Evolutionary conservation across 2,329 filamentous ascomycete genomes (phyloP), one percentile per base, ranked within the genome.

Genomic region (Dothistroma septosporum): DNA sequence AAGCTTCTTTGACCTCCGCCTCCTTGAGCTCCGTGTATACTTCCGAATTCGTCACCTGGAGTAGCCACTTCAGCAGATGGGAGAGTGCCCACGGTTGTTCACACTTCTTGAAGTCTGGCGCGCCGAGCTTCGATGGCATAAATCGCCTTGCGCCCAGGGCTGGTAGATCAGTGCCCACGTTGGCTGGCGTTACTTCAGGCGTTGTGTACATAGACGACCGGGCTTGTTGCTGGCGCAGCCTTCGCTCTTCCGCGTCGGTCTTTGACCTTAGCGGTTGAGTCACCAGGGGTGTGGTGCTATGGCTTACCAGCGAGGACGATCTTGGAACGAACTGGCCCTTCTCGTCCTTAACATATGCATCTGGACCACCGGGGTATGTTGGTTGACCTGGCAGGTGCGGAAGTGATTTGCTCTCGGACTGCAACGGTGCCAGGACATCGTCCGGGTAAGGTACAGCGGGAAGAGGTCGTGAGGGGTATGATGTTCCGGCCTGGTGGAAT

Each of bases 41-140:
- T 68, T 97, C 92, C 6, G 73, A 71, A 55, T 65, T 69, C 16
- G 91, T 91, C 84, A 97, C 88, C 59, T 89, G 87, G 61, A 89
- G 88, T 61, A 97, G 82, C 94, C 94, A 99, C 1, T 83, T 78
- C 46, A 93, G 86, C 62, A 99, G 86, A n/a, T 87, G 85, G 74
- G 91, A 96, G 53, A 99, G 79, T 1, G 93, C 92, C 94, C 94
- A 99, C 0, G 94, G 94, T 75, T 97, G 91, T 1, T 81, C 76
- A 70, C 94, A 99, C 71, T 86, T 91, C 68, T 86, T 87, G 76
- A 96, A 93, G 70, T 99, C 93, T 19, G 83, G 83, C 1, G 86
- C 81, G 0, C 87, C 90, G 32, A 99, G 78, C 74, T 96, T 97
- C 19, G 89, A 84, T 1, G 92, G 91, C 59, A 91, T 85, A 74